A percentile compares a stretch with the other conserved stretches of the same genome.
phyloP scores from a whole-genome alignment of 805 yeast genomes.

The Wickerhamomyces hampshirensis region DNA sequence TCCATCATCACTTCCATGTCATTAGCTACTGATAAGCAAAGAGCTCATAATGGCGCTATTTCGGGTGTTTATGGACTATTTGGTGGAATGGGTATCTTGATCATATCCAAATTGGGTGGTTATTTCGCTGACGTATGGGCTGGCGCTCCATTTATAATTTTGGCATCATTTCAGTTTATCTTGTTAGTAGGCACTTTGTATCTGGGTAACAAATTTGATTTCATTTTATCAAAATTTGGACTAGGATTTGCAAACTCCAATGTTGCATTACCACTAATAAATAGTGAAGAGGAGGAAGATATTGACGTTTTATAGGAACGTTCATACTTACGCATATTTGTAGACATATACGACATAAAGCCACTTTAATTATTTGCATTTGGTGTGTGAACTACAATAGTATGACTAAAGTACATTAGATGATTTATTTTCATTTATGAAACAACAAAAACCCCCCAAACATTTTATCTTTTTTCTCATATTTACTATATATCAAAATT shows the following conservation, averaged over 20 bases:
- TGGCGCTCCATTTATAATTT: slow-evolving; percentile 53
- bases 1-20: slow-evolving; percentile 61
- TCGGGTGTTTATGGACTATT: slow-evolving; percentile 65
- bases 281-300: neutral
- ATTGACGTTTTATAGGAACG: neutral
- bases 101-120: slow-evolving; percentile 61
- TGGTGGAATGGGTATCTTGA: slow-evolving; percentile 64
- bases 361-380: too few relatives aligned
- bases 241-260: neutral
- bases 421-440: slow-evolving; percentile 18
- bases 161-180: slow-evolving; percentile 37
- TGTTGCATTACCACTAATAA: neutral
- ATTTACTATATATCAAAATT: slow-evolving; percentile 23
- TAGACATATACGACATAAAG: too few relatives aligned
- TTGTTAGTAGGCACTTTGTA: slow-evolving; percentile 19
- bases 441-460: slow-evolving; percentile 25
- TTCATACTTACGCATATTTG: neutral
- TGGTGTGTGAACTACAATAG: too few relatives aligned
- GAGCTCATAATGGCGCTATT: slow-evolving; percentile 53
- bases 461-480: slow-evolving; percentile 11
- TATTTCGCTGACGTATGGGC: slow-evolving; percentile 50
- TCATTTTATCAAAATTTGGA: slow-evolving; percentile 5
- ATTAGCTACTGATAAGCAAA: slow-evolving; percentile 42
- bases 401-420: slow-evolving; percentile 20
- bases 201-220: slow-evolving; percentile 18